These are phyloP conservation scores for Paxillus involutus DNA, from an alignment of 768 basidiomycete species.

Conservation along the genomic window DNA sequence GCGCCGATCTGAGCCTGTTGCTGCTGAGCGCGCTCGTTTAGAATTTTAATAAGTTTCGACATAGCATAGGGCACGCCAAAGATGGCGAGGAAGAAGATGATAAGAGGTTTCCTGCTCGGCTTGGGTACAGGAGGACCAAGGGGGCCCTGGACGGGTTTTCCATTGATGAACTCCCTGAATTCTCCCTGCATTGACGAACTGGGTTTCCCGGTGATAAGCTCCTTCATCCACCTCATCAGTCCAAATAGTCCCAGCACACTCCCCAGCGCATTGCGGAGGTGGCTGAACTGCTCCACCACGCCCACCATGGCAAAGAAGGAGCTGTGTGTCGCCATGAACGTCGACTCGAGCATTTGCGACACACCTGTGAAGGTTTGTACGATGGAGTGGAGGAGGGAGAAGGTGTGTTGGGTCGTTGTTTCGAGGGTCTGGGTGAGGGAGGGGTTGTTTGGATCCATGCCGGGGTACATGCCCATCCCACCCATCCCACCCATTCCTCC, in stretches of 20 bases:
- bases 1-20: constrained; percentile 38
- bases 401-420: constrained; percentile 87
- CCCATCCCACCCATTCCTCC: constrained; percentile 38
- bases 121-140: constrained; percentile 43
- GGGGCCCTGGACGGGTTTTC: constrained; percentile 56
- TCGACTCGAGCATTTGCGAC: constrained; percentile 95
- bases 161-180: constrained; percentile 76
- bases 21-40: constrained; percentile 61
- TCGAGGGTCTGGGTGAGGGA: constrained; percentile 88
- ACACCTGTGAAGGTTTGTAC: constrained; percentile 95
- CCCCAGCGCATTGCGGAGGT: constrained; percentile 88
- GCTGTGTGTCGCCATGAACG: constrained; percentile 96
- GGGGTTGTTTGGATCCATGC: constrained; percentile 51
- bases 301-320: constrained; percentile 96
- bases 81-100: constrained; percentile 92
- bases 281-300: constrained; percentile 92
- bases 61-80: constrained; percentile 93
- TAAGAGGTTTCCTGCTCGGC: constrained; percentile 84
- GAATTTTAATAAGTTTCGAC: constrained; percentile 80
- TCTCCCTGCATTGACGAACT: constrained; percentile 54
- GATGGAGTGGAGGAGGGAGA: constrained; percentile 89
- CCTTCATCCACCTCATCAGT: constrained; percentile 81
- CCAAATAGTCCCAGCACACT: constrained; percentile 93
- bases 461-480: constrained; percentile 38
- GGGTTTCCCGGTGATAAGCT: constrained; percentile 50